Evolutionary conservation across 2,329 filamentous ascomycete species (phyloP).

Genomic region (Aureobasidium sp.): DNA sequence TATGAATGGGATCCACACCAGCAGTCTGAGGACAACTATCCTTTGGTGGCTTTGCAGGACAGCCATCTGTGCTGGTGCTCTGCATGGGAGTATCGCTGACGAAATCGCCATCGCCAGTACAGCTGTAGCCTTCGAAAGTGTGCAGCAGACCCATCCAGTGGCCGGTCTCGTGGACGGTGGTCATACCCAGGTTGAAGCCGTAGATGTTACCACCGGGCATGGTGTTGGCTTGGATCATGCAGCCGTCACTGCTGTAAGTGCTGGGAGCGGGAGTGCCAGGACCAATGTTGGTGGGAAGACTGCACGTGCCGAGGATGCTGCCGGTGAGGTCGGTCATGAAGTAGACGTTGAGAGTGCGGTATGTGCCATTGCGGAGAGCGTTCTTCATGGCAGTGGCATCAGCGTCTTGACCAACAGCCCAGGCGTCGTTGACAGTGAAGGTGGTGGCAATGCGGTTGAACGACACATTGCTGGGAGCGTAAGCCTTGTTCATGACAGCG

Average conservation of each 20-base stretch:
- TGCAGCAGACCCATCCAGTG: conserved; percentile 41
- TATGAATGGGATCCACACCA: conserved; percentile 45
- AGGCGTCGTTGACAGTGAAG: conserved; percentile 44
- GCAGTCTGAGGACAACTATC: conserved; percentile 40
- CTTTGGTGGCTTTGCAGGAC: conserved; percentile 39
- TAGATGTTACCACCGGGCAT: conserved; percentile 44
- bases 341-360: conserved; percentile 49
- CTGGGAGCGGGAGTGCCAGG: conserved; percentile 29
- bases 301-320: conserved; percentile 46
- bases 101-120: conserved; percentile 35
- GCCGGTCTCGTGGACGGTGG: conserved; percentile 39
- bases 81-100: conserved; percentile 37
- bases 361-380: conserved; percentile 44
- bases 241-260: conserved; percentile 45
- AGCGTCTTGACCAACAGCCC: conserved; percentile 41
- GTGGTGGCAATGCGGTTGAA: conserved; percentile 43
- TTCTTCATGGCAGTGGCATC: conserved; percentile 45
- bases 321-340: conserved; percentile 46
- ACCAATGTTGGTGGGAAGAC: conserved; percentile 34
- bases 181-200: conserved; percentile 42
- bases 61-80: conserved; percentile 42
- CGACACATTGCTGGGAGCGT: conserved; percentile 41
- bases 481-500: conserved; percentile 32
- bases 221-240: conserved; percentile 47
- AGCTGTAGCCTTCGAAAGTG: conserved; percentile 38